These are phyloP conservation scores for Leccinum subtestaceum DNA, from an alignment of 768 basidiomycete species.

Conservation along the genomic window DNA sequence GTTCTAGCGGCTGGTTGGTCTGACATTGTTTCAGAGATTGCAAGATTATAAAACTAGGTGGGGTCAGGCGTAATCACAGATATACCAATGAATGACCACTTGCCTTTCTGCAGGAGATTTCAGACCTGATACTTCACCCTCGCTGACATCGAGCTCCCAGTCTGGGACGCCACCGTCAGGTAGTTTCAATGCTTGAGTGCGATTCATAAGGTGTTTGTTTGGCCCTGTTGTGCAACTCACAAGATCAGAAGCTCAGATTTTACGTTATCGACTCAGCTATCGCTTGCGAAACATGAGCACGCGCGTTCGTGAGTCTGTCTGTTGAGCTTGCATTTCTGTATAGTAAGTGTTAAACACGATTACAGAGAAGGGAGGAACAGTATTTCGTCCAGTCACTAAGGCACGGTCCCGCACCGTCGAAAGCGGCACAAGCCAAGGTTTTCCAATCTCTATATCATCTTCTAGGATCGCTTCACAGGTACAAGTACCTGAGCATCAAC, in stretches of 20 bases:
- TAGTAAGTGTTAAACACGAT: background rate
- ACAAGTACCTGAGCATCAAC: constrained; percentile 3
- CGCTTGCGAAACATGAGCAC: constrained; percentile 36
- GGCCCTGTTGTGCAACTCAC: constrained; percentile 15
- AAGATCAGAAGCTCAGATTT: background rate
- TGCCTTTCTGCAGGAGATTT: constrained; percentile 61
- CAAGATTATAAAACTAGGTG: constrained; percentile 53
- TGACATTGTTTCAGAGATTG: constrained; percentile 73
- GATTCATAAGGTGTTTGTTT: constrained; percentile 29
- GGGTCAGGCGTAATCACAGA: constrained; percentile 7
- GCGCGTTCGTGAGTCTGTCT: constrained; percentile 56
- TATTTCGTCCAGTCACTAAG: constrained; percentile 69
- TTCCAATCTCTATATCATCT: constrained; percentile 21
- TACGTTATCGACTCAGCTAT: background rate
- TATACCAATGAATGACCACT: background rate
- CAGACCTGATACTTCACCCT: constrained; percentile 39
- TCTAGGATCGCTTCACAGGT: constrained; percentile 6
- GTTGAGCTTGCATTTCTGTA: background rate
- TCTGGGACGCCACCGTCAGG: constrained; percentile 56
- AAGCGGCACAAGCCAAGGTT: constrained; percentile 12
- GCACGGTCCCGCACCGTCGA: constrained; percentile 44
- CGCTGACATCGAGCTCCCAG: constrained; percentile 55
- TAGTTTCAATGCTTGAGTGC: constrained; percentile 34
- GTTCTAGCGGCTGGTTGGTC: constrained; percentile 10
- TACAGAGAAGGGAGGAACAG: constrained; percentile 66